Conservation (phyloP, 2,329 filamentous ascomycete species). For the Diaporthe sp. region DNA sequence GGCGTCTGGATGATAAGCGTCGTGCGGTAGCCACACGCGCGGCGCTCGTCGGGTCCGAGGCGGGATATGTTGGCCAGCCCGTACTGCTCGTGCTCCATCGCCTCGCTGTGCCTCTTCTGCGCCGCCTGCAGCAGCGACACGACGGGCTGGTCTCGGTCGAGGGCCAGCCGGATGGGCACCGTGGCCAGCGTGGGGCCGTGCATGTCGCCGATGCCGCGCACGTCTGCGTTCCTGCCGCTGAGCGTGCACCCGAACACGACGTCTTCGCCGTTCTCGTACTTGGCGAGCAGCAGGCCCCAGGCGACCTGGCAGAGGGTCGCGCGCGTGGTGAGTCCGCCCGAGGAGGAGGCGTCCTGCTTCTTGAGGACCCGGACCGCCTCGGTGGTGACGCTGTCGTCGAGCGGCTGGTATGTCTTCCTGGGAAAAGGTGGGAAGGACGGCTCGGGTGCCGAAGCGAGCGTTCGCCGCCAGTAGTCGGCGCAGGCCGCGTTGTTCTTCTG, state of each 20-base stretch:
- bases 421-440: neutral
- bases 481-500: neutral
- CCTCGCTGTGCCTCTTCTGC: neutral
- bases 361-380: neutral
- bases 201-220: neutral
- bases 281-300: neutral
- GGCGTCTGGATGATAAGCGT: neutral
- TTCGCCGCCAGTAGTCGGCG: neutral
- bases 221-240: neutral
- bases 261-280: neutral
- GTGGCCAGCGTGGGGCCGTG: conserved; percentile 2
- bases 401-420: neutral
- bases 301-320: neutral
- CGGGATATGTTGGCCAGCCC: neutral
- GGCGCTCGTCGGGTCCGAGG: neutral
- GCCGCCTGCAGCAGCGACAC: neutral
- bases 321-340: neutral
- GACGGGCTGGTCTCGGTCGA: neutral
- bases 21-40: neutral
- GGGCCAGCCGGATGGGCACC: neutral
- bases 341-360: neutral
- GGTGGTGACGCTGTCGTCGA: neutral
- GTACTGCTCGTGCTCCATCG: neutral
- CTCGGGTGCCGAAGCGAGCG: neutral
- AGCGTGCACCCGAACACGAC: neutral